Base-by-base conservation (phyloP, 192 early-diverging fungal genomes). In the Backusella circina region DNA sequence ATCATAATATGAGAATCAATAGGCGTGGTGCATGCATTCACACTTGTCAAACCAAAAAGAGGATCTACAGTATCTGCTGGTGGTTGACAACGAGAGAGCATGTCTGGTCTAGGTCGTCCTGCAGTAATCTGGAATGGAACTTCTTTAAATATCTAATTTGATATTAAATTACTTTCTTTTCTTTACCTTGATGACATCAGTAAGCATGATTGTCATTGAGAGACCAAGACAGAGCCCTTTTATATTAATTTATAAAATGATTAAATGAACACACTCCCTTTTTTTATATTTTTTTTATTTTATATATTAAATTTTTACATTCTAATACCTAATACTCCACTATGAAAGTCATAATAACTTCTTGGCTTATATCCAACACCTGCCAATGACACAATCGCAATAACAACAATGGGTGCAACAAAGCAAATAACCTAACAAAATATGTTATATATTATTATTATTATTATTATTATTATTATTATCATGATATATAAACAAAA, bases 21-120 rank as follows among this genome's bases (percentile, higher is more conserved):
- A 0, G 85, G 82, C 51, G 81, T 85, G 2, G 86, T 86, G 70
- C 93, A 94, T 23, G 93, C 84, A 0, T 76, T 76, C 3, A 84
- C 84, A 39, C 84, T 89, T 23, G 87, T 83, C 33, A 94, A 80
- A 16, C 90, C 89, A 65, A 86, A 84, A 13, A 67, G 50, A 1
- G 90, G 90, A 79, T 92, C 89, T 9, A 44, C 54, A 9, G 77
- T 38, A 23, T 80, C 83, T 31, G 54, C 38, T 4, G 67, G 64
- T 23, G 73, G 77, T 30, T 86, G 77, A 71, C 88, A 89, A 44
- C 88, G 76, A 71, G 83, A 83, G 1, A 89, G 47, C 67, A 89
- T 82, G 57, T 89, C 88, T 16, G 88, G 88, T 30, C 88, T 65
- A 30, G 88, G 86, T 51, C 85, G 66, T 65, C 88, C 88, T 4